Evolutionary conservation across 2,329 filamentous ascomycete genomes (phyloP), one percentile per base, ranked within the genome.

Genomic region (Penicillium brasilianum): DNA sequence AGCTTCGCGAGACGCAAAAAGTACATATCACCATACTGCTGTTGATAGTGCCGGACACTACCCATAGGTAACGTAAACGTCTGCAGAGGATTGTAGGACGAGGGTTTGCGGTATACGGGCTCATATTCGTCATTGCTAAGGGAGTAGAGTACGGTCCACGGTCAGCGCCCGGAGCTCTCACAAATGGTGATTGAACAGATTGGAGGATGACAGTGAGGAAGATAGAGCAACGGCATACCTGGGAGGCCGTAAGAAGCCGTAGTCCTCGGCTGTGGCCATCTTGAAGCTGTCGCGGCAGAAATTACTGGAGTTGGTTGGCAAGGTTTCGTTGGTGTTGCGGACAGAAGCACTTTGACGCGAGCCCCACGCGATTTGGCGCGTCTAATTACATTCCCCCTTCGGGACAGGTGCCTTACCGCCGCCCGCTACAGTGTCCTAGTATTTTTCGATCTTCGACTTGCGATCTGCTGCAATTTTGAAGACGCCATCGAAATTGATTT

Each of bases 1-100:
- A 99, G 87, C 78, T 91, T 90, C 39, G 92, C 88, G 25, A 99
- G 85, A 13, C 95, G 90, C 69, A 97, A 77, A 75, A 97, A 99
- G 83, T 99, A 99, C 87, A 98, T 94, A 78, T 99, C 95, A 64
- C 90, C 92, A 85, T 91, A 99, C 79, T 99, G 95, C 76, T 98
- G 95, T 76, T 93, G 84, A 76, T 98, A 99, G 57, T 93, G 90
- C 63, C 84, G 82, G 37, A 82, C 78, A 44, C 82, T 77, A 28
- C 85, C 85, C 65, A 82, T 89, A 25, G 90, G 85, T 10, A 98
- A 86, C 52, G 81, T 81, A 77, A 93, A 98, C 8, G 88, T 90
- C 57, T 87, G 80, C 30, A 96, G 83, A 0, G 94, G 88, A 59
- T 87, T 89, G 81, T 97, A 98, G 58, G 78, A 70, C 3, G 86